Base-by-base conservation (phyloP, 1,284 basidiomycete species). In the Cystobasidium pallidum region DNA sequence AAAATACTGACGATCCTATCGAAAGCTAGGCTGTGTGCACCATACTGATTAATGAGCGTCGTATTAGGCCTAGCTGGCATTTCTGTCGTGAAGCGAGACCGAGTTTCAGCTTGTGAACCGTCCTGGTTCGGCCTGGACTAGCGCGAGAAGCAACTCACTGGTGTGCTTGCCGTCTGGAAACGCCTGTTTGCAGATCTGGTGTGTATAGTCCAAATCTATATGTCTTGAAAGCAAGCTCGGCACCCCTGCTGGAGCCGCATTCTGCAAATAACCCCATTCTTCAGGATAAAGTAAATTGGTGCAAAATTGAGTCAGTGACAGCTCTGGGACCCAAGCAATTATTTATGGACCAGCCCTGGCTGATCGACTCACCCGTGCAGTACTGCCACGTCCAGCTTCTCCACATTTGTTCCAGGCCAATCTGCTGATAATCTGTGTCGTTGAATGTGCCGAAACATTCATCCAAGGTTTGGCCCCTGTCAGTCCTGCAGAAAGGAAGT, bases 191-290 rank as follows among this genome's bases (percentile, higher is more conserved):
- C 94, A 98, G 73, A 91, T 88, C 80, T 91, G 90, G 58, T 88
- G 86, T 57, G 88, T 85, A 76, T 92, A 91, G 10, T 89, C 88
- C 13, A 94, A 84, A 2, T 88, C 90, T 54, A 95, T 77, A 19
- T 88, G 82, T 19, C 85, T 84, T 0, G 91, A 93, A 49, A 94
- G 85, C 74, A 94, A 88, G 26, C 88, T 85, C 30, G 91, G 87
- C n/a, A 84, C 78, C 0, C 84, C 81, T 28, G 82, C 83, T 71
- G 88, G 89, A 8, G 91, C 89, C 0, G 89, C 85, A 17, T 75
- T 76, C 71, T 80, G 79, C 80, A 95, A 94, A 81, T 93, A 97
- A 0, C 94, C 94, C 93, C 94, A 97, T 78, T 94, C 88, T 74
- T 24, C n/a, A 6, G n/a, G 19, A 21, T n/a, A n/a, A n/a, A n/a